phyloP scores from a whole-genome alignment of 257 asterid species.

The Lantana camara region DNA sequence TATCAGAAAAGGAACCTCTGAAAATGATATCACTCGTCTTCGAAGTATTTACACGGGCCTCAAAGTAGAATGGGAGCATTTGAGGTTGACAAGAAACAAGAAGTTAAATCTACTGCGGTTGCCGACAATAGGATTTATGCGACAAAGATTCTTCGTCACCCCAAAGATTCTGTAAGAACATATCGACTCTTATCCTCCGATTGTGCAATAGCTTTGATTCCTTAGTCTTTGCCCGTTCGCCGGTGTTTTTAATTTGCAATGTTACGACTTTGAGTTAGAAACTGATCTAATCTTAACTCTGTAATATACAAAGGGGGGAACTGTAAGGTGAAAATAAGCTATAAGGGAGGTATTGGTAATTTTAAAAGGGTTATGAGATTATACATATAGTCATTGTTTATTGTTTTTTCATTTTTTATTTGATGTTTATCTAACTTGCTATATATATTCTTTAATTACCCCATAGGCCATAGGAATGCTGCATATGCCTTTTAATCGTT shows the following conservation, averaged over 20 bases:
- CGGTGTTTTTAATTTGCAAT: too few species aligned
- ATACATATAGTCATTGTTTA: too few species aligned
- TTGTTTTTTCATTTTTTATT: not conserved
- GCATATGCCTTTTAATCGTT: conserved; percentile 88
- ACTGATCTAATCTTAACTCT: too few species aligned
- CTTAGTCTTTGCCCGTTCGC: too few species aligned
- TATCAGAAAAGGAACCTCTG: conserved; percentile 76
- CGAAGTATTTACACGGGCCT: conserved; percentile 61
- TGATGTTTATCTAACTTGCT: not conserved
- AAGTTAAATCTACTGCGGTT: conserved; percentile 29
- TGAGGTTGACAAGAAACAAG: conserved; percentile 37
- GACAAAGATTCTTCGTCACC: conserved; percentile 57
- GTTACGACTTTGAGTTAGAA: too few species aligned
- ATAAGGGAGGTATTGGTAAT: not conserved
- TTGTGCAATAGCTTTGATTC: too few species aligned
- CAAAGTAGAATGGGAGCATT: conserved; percentile 23
- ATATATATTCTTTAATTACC: not conserved
- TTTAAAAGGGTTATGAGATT: not conserved
- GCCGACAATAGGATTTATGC: conserved; percentile 31
- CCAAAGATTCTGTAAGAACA: conserved; percentile 79
- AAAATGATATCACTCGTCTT: conserved; percentile 69
- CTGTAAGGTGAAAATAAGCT: not conserved
- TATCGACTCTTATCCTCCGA: too few species aligned
- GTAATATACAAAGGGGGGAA: too few species aligned
- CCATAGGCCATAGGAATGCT: conserved; percentile 89